Evolutionary conservation across 148 eudicot genomes (phyloP).

Genomic region (Hydrangea macrophylla): DNA sequence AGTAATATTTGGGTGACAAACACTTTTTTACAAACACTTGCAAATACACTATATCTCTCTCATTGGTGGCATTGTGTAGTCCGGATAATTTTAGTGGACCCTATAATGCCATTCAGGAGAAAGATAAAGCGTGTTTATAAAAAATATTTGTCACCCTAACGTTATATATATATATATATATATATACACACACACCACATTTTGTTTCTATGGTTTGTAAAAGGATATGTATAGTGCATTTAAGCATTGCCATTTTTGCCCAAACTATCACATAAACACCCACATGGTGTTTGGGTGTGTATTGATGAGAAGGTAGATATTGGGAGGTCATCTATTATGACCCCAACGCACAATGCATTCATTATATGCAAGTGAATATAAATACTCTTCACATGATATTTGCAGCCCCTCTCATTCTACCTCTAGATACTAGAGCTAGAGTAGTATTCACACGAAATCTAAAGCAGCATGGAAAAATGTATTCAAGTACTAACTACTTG

Average conservation of each 20-base stretch:
- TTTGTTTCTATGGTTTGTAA: too few species aligned
- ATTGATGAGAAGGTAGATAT: not conserved
- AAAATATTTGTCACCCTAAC: too few species aligned
- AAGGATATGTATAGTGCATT: conserved; percentile 6
- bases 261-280: conserved; percentile 15
- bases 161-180: not conserved
- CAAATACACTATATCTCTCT: too few species aligned
- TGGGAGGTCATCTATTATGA: not conserved
- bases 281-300: conserved; percentile 17
- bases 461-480: too few species aligned
- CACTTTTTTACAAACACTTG: too few species aligned
- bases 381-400: not conserved
- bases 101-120: too few species aligned
- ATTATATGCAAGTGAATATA: not conserved
- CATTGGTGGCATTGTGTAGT: too few species aligned
- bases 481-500: too few species aligned
- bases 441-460: too few species aligned
- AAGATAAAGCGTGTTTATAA: too few species aligned
- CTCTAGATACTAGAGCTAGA: not conserved
- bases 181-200: not conserved
- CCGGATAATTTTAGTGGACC: too few species aligned
- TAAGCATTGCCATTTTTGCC: conserved; percentile 12
- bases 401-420: not conserved
- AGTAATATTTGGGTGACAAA: too few species aligned
- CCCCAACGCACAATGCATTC: not conserved